Conservation (phyloP, 306 rosid genomes). For the Gleditsia sinensis region DNA sequence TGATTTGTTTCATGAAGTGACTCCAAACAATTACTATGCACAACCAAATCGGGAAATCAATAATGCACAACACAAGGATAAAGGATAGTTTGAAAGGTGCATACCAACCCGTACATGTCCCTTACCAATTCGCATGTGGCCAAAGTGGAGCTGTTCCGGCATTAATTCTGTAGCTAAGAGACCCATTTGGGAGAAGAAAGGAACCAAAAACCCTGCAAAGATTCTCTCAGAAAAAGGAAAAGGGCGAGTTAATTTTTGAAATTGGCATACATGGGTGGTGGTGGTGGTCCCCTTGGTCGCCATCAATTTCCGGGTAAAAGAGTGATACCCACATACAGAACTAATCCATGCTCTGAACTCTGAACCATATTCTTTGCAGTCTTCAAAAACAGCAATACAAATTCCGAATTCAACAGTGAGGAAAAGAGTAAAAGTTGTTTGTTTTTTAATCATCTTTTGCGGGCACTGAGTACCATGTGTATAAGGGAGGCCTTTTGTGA, state of each 20-base stretch:
- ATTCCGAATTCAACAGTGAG: not conserved
- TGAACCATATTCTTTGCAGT: slow-evolving; percentile 13
- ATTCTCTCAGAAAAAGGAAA: slow-evolving; percentile 34
- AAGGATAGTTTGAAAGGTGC: slow-evolving; percentile 24
- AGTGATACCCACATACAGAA: slow-evolving; percentile 7
- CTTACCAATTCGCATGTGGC: not conserved
- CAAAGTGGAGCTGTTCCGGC: slow-evolving; percentile 29
- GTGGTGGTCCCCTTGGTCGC: slow-evolving; percentile 44
- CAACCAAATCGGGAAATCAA: slow-evolving; percentile 41
- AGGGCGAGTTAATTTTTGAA: slow-evolving; percentile 25
- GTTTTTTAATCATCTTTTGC: not conserved
- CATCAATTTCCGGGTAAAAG: slow-evolving; percentile 35
- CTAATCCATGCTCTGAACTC: not conserved
- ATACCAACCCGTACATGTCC: not conserved
- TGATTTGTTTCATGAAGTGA: slow-evolving; percentile 18
- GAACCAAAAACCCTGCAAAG: slow-evolving; percentile 48
- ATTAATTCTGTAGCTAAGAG: not conserved
- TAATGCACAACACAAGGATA: slow-evolving; percentile 25
- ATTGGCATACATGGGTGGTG: slow-evolving; percentile 9
- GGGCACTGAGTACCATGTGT: not conserved
- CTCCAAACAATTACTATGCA: slow-evolving; percentile 18
- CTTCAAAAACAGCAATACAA: not conserved
- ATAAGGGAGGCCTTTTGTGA: not conserved
- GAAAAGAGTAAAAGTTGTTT: not conserved
- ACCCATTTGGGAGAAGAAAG: slow-evolving; percentile 22